Evolutionary conservation across 78 protist genomes (phyloP).

Genomic region (Isochrysis galbana): DNA sequence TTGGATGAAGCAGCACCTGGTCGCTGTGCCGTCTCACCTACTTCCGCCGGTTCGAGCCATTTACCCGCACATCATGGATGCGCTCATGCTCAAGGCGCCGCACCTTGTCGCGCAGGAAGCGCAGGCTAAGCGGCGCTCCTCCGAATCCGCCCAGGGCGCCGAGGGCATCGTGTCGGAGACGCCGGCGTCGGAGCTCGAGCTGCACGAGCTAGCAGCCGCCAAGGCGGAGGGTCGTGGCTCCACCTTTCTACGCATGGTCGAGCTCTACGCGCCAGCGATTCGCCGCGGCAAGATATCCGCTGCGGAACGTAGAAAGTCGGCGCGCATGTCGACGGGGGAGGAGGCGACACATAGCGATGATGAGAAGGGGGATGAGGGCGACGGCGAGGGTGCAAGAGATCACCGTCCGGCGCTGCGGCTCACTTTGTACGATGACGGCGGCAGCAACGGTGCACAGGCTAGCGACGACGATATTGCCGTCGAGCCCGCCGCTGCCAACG

Average conservation of each 20-base stretch:
- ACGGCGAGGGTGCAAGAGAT: background rate
- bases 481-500: background rate
- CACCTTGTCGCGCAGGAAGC: background rate
- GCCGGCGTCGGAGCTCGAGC: background rate
- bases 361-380: background rate
- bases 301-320: background rate
- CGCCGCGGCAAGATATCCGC: background rate
- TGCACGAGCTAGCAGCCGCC: background rate
- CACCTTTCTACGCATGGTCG: background rate
- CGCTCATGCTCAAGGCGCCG: background rate
- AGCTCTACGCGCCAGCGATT: background rate
- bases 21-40: background rate
- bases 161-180: background rate
- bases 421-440: background rate
- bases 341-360: background rate
- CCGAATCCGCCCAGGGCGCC: too few relatives aligned
- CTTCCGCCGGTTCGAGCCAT: background rate
- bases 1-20: background rate
- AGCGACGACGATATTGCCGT: background rate
- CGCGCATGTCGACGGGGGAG: background rate
- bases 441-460: background rate
- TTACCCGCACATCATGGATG: background rate
- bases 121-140: background rate
- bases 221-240: background rate
- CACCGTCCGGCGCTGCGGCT: too few relatives aligned